phyloP scores from a whole-genome alignment of 2,329 filamentous ascomycete species.

The Atkinsonella hypoxylon region DNA sequence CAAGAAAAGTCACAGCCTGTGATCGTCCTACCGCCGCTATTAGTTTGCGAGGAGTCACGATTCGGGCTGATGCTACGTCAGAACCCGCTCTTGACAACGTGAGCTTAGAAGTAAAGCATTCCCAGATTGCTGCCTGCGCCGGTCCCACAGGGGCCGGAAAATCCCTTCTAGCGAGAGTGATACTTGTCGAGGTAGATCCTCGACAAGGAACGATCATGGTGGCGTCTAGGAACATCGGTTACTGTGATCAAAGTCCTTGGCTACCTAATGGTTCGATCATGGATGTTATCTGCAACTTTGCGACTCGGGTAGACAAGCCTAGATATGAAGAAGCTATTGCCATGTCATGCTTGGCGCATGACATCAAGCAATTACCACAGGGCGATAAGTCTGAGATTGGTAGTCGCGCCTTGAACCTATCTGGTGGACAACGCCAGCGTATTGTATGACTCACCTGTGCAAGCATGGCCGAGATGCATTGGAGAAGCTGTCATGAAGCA shows the following conservation, averaged over 20 bases:
- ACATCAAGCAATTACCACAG: constrained; percentile 13
- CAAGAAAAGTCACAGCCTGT: too few relatives aligned
- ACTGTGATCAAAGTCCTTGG: constrained; percentile 13
- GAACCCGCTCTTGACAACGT: constrained; percentile 4
- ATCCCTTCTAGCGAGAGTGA: constrained; percentile 11
- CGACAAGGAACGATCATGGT: constrained; percentile 5
- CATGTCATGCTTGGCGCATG: constrained; percentile 12
- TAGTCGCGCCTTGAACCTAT: constrained; percentile 11
- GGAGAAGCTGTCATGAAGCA: too few relatives aligned
- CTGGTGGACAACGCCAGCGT: constrained; percentile 14
- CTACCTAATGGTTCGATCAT: constrained; percentile 10
- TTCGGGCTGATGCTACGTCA: neutral
- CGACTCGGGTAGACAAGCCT: constrained; percentile 2
- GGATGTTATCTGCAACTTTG: constrained; percentile 10
- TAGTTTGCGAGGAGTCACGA: neutral
- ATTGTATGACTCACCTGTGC: constrained; percentile 8
- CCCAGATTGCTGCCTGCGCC: constrained; percentile 14
- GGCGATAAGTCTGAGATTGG: constrained; percentile 10
- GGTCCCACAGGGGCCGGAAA: constrained; percentile 19
- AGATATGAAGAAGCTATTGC: constrained; percentile 11
- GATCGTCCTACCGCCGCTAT: neutral
- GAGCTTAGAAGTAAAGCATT: neutral
- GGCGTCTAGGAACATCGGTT: constrained; percentile 6
- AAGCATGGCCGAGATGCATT: neutral
- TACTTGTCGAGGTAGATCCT: constrained; percentile 10